A percentile compares a stretch with the other conserved stretches of the same genome.
Evolutionary conservation across 2,329 filamentous ascomycete genomes (phyloP).

Genomic region (Drechslerella coelobrocha): DNA sequence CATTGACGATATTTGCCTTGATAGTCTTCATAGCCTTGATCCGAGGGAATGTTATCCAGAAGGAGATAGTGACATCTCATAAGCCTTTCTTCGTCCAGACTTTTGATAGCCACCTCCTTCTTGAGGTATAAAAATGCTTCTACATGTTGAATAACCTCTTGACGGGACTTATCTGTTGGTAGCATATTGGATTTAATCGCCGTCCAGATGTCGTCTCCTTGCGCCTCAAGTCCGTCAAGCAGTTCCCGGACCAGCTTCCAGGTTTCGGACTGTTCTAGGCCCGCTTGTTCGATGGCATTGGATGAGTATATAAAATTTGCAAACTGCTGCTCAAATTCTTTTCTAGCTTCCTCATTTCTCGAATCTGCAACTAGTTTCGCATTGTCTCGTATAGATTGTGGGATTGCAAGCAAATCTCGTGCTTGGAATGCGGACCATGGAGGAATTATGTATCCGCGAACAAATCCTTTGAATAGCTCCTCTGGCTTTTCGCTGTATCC

Average conservation of each 20-base stretch:
- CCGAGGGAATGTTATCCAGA: background rate
- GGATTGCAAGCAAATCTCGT: background rate
- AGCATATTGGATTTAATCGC: too few relatives aligned
- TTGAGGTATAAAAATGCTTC: slow-evolving; percentile 17
- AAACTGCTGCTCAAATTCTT: background rate
- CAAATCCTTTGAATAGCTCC: too few relatives aligned
- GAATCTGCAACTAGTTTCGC: background rate
- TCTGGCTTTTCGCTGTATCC: too few relatives aligned
- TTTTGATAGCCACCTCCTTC: background rate
- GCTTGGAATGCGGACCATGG: background rate
- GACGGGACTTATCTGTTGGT: too few relatives aligned
- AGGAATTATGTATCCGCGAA: background rate
- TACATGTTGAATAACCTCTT: slow-evolving; percentile 26
- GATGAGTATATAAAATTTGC: background rate
- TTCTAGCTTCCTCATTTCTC: background rate
- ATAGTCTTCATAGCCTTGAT: slow-evolving; percentile 5
- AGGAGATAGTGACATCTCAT: slow-evolving; percentile 8
- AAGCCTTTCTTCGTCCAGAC: background rate
- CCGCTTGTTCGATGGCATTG: background rate
- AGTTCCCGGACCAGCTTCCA: background rate
- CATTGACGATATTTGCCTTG: slow-evolving; percentile 10
- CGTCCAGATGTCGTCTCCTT: background rate
- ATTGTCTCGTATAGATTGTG: background rate
- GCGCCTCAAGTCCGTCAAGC: background rate
- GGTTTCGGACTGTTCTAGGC: background rate